Evolutionary conservation across 2,329 filamentous ascomycete genomes (phyloP), one percentile per base, ranked within the genome.

Genomic region (Atkinsonella hypoxylon): DNA sequence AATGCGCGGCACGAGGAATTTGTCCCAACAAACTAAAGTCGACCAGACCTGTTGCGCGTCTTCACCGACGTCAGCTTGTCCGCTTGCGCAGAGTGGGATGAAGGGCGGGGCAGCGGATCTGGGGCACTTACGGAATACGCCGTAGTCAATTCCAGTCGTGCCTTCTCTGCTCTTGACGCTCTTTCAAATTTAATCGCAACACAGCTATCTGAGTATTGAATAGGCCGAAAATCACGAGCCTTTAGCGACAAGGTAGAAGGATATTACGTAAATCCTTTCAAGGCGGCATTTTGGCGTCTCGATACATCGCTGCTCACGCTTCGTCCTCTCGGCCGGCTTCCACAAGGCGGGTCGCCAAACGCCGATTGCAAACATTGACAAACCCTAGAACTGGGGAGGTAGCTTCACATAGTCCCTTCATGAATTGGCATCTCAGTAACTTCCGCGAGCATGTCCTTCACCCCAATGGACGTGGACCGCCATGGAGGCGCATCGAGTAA

Each of bases 381-480:
- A 15, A 11, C 34, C 11, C 7, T 22, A 44, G 20, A 30, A 44
- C 20, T 26, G 7, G 41, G 20, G 15, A 44, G 41, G 30, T 30
- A 31, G 20, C 22, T 31, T 44, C 7, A 30, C 12, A 15, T 30
- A 10, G 22, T 17, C 34, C 11, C 31, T 20, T 20, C 30, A 18
- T 42, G n/a, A 8, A 9, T 13, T 9, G 13, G 22, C 34, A 12
- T 22, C 17, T 18, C 22, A 9, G 26, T 11, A 18, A 8, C 30
- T 17, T 36, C 13, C 22, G 39, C 17, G 22, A 39, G 4, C 38
- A 79, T 79, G 75, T 65, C 74, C 44, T 74, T 74, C 22, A 77
- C 71, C 26, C 74, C 75, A 10, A 81, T 81, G 78, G 77, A 81
- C 48, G 57, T 81, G 36, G 78, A 81, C 55, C 65, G 66, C 26